phyloP scores from a whole-genome alignment of 2,329 filamentous ascomycete species.

The Ophiostoma sp. region DNA sequence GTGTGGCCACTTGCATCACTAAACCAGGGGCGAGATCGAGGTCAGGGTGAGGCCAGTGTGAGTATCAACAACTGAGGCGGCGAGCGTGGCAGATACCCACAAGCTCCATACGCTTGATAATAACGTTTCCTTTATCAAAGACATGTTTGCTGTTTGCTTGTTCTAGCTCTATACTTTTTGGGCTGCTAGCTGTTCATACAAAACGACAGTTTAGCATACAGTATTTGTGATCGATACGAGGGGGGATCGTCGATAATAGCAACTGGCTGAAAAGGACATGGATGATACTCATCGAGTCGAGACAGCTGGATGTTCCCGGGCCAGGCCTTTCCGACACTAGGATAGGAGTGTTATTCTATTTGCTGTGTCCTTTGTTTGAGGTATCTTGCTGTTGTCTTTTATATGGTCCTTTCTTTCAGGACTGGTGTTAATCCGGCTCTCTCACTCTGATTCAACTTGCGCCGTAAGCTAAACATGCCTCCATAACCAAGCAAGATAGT shows the following conservation, averaged over 20 bases:
- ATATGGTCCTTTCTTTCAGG: background rate
- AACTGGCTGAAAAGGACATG: too few species aligned
- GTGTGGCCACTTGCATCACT: constrained; percentile 7
- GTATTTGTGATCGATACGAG: too few species aligned
- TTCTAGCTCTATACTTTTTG: too few species aligned
- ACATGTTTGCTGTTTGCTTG: too few species aligned
- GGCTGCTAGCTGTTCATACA: too few species aligned
- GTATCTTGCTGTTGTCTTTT: background rate
- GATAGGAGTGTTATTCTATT: background rate
- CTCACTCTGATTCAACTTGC: background rate
- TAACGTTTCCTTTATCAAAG: too few species aligned
- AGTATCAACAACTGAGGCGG: background rate
- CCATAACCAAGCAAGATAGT: background rate
- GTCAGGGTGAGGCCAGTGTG: background rate
- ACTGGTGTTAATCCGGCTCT: too few species aligned
- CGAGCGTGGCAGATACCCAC: too few species aligned
- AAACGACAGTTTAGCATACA: too few species aligned
- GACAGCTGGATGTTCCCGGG: constrained; percentile 2
- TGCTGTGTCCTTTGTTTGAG: background rate
- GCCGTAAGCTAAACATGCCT: background rate
- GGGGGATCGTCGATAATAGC: too few species aligned
- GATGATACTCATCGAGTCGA: background rate
- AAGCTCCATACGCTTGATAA: too few species aligned
- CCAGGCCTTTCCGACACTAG: background rate
- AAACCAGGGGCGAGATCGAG: constrained; percentile 3